Base-by-base conservation (phyloP, 139 green algal genomes). In the Chlamydomonas sphaeroides region DNA sequence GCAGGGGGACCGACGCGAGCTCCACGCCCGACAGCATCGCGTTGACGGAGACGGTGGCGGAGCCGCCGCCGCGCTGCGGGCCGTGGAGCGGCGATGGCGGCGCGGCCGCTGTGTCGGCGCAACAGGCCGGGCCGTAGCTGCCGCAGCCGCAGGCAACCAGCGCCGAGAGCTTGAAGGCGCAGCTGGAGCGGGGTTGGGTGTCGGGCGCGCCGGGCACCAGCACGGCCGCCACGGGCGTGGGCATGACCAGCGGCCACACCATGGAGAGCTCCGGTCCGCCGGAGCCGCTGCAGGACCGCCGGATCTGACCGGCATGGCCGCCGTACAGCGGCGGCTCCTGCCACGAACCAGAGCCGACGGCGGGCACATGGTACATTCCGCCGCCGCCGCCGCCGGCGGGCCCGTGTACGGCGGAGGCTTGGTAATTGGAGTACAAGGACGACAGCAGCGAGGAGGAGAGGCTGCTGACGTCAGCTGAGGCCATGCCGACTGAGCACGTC, bases 221-320 rank as follows among this genome's bases (percentile, higher is more conserved):
- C 23, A 49, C 38, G n/a, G 65, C 65, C 0, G 65, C 36, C 65
- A 71, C 65, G 36, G 65, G 20, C 5, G 65, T 71, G 38, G 65
- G 65, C 65, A 71, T 71, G 65, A 71, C 36, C 25, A 71, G 23
- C 8, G 65, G 65, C 65, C 65, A 71, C 23, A 51, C 10, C 65
- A 71, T 71, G 30, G 65, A 1, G 25, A 71, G 65, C 38, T 71
- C 65, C 8, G 36, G 65, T 0, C 65, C 65, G 8, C 3, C 3
- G 5, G 20, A 33, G 33, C 45, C 45, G 45, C 45, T 14, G 45
- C 14, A 53, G n/a, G n/a, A n/a, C 45, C 10, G 45, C 11, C 45
- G 10, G 45, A 53, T 14, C 45, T 14, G 45, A 21, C 45, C 45
- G 45, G 14, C 10, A 21, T 14, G 11, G 45, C 45, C 45, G 45